Evolutionary conservation across 2,329 filamentous ascomycete species (phyloP).

Genomic region (Leptographium lundbergii): DNA sequence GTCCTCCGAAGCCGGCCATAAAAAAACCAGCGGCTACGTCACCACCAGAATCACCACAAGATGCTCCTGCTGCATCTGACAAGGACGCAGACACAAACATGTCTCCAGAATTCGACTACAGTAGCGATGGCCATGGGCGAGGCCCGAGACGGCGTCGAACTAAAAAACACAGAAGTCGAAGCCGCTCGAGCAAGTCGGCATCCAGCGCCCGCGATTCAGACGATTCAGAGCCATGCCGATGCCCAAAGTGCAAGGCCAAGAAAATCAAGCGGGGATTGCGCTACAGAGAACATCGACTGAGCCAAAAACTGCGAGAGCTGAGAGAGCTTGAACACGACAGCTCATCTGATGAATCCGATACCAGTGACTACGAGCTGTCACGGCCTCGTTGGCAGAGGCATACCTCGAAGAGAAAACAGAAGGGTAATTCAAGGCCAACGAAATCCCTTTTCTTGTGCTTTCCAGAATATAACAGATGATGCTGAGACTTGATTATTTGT

Average conservation of each 20-base stretch:
- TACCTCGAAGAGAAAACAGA: not conserved
- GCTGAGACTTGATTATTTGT: not conserved
- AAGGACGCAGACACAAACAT: not conserved
- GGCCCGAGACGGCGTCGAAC: not conserved
- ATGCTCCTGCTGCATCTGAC: not conserved
- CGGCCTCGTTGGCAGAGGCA: not conserved
- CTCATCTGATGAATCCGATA: not conserved
- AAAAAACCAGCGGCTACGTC: slow-evolving; percentile 19
- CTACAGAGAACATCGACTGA: not conserved
- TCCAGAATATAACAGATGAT: not conserved
- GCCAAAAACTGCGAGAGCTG: not conserved
- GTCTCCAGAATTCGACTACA: not conserved
- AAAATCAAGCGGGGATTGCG: not conserved
- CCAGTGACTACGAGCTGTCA: not conserved
- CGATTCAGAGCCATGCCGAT: not conserved
- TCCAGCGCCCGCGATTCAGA: not conserved
- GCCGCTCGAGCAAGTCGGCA: not conserved
- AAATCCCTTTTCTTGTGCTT: not conserved
- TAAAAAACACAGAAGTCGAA: not conserved
- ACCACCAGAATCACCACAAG: slow-evolving; percentile 1
- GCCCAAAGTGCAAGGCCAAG: slow-evolving; percentile 12
- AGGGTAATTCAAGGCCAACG: not conserved
- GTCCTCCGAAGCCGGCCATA: slow-evolving; percentile 22
- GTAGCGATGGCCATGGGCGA: not conserved
- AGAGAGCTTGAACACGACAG: not conserved